Evolutionary conservation across 495 filamentous ascomycete genomes (phyloP).

Genomic region (Trichoderma parareesei): DNA sequence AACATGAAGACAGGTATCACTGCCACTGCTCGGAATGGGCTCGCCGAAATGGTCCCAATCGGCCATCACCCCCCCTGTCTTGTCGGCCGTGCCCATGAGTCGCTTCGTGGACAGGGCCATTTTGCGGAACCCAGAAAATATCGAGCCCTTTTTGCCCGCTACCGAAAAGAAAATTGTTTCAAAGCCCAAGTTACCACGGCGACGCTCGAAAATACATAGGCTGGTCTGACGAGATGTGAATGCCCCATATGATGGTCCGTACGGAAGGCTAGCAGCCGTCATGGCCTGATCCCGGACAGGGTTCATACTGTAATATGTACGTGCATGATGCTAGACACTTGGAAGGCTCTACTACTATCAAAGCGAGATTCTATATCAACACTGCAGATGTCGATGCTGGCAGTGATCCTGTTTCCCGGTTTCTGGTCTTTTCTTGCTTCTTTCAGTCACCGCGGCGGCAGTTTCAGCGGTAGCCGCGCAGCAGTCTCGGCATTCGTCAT

Average conservation of each 20-base stretch:
- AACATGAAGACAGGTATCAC: no score
- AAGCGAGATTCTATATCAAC: background rate
- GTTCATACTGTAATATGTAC: background rate
- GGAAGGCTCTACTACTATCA: background rate
- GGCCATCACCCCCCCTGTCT: background rate
- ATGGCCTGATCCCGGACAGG: background rate
- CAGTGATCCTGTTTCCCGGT: background rate
- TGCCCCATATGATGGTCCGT: background rate
- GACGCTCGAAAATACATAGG: background rate
- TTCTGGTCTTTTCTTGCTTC: background rate
- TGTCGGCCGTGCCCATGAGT: background rate
- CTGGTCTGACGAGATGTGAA: no score
- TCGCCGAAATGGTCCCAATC: background rate
- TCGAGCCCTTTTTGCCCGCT: background rate
- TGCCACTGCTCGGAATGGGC: background rate
- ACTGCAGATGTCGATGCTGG: background rate
- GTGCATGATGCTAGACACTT: background rate
- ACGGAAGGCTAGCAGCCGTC: background rate
- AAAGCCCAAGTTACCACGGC: background rate
- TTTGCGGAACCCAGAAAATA: background rate
- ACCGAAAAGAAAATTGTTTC: background rate
- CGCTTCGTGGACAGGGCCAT: background rate
- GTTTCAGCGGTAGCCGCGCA: constrained; percentile 2
- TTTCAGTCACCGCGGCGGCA: background rate
- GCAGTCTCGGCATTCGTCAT: background rate